Percentiles rank a stretch among this genome's conserved stretches.
phyloP scores from a whole-genome alignment of 1,139 yeast genomes.

The Suhomyces coccinellae region DNA sequence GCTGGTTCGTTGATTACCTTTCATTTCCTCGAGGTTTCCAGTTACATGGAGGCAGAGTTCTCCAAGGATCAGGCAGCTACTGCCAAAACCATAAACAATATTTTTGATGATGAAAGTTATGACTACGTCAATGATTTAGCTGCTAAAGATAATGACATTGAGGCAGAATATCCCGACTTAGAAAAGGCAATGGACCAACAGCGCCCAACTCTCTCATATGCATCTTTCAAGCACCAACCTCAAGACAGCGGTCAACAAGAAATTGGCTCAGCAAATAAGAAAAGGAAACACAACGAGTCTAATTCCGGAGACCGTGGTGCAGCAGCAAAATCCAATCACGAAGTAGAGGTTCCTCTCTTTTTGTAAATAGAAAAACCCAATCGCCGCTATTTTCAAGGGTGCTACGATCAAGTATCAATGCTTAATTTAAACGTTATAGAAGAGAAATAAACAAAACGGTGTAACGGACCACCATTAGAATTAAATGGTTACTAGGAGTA shows the following conservation, averaged over 20 bases:
- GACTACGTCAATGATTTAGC: slow-evolving; percentile 23
- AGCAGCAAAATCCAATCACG: slow-evolving; percentile 31
- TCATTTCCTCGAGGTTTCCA: slow-evolving; percentile 51
- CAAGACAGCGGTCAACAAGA: neutral
- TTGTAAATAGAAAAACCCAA: slow-evolving; percentile 18
- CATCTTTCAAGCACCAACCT: slow-evolving; percentile 12
- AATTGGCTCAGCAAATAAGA: neutral
- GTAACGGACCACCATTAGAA: slow-evolving; percentile 1
- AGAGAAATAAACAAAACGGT: slow-evolving; percentile 6
- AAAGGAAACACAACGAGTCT: neutral
- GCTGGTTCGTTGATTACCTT: slow-evolving; percentile 66
- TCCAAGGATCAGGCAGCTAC: slow-evolving; percentile 5
- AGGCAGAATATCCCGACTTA: slow-evolving; percentile 18
- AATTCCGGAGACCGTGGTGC: slow-evolving; percentile 7
- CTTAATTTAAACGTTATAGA: slow-evolving; percentile 5
- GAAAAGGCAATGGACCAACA: slow-evolving; percentile 9
- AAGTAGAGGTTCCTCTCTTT: slow-evolving; percentile 43
- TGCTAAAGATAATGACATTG: slow-evolving; percentile 3
- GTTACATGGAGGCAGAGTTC: slow-evolving; percentile 21
- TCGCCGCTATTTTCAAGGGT: no score
- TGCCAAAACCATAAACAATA: slow-evolving; percentile 14
- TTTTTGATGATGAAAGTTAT: slow-evolving; percentile 30
- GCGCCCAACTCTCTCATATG: slow-evolving; percentile 19
- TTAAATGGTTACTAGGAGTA: neutral
- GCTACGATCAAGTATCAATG: slow-evolving; percentile 1